These are phyloP conservation scores for Oryza officinalis DNA, from an alignment of 176 grass and related monocot genomes.

Conservation along the genomic window DNA sequence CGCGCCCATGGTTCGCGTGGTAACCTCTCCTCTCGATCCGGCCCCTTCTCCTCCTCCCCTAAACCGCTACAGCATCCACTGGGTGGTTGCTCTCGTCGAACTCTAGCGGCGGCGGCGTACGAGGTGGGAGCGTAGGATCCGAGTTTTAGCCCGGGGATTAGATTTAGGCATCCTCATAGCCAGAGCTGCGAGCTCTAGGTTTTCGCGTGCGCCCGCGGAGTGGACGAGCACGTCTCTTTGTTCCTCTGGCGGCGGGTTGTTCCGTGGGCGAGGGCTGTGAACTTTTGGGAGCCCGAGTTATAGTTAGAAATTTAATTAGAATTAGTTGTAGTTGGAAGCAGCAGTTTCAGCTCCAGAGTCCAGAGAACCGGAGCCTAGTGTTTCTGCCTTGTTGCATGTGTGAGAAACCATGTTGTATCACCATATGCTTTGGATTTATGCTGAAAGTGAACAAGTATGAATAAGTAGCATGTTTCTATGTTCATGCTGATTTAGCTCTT, in stretches of 20 bases:
- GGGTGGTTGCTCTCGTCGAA: neutral
- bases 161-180: neutral
- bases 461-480: neutral
- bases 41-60: neutral
- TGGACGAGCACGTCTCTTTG: neutral
- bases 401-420: neutral
- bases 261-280: neutral
- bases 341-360: neutral
- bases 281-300: neutral
- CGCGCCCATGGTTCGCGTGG: constrained; percentile 95
- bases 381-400: neutral
- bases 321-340: neutral
- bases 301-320: neutral
- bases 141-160: constrained; percentile 14
- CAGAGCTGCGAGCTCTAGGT: neutral
- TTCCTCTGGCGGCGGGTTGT: neutral
- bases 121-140: neutral
- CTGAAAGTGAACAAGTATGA: neutral
- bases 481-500: neutral
- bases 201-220: neutral
- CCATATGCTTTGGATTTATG: neutral
- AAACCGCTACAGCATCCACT: neutral
- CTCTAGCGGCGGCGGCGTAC: neutral
- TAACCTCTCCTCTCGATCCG: constrained; percentile 29
- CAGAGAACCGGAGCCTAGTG: neutral